These are phyloP conservation scores for Anaeramoeba flamelloides DNA, from an alignment of 78 protist species.

Conservation along the genomic window DNA sequence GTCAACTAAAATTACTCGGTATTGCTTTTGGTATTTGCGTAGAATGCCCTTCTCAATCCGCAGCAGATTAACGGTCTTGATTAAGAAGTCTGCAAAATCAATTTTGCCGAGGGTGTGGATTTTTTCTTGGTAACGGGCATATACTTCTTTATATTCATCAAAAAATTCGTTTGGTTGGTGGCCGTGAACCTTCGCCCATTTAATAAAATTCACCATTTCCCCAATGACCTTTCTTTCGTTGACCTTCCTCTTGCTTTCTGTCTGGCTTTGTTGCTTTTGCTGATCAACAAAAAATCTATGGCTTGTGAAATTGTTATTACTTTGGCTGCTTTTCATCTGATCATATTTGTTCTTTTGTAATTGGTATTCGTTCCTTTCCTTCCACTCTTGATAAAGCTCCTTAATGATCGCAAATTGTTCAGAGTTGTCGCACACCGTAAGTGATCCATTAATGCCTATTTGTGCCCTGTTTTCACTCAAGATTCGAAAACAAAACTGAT, in stretches of 20 bases:
- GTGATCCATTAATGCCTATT: background rate
- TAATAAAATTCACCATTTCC: background rate
- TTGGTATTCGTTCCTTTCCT: background rate
- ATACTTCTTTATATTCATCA: background rate
- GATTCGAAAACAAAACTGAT: background rate
- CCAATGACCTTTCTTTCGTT: background rate
- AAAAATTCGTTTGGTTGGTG: background rate
- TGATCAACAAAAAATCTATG: too few relatives aligned
- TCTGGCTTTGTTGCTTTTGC: background rate
- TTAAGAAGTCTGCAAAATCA: background rate
- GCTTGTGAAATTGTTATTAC: background rate
- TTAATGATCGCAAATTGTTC: background rate
- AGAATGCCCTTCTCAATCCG: background rate
- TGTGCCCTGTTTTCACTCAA: background rate
- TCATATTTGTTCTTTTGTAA: background rate
- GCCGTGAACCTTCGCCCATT: background rate
- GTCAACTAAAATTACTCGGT: background rate
- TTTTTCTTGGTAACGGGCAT: background rate
- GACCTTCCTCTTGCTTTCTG: background rate
- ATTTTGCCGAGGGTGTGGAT: background rate
- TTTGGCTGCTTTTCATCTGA: background rate
- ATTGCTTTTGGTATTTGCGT: background rate
- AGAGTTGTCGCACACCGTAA: background rate
- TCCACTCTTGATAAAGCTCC: background rate
- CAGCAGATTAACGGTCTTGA: background rate